Percentiles rank a stretch among this genome's conserved stretches.
These are phyloP conservation scores for Xanthoconium stramineum DNA, from an alignment of 768 basidiomycete species.

Conservation along the genomic window DNA sequence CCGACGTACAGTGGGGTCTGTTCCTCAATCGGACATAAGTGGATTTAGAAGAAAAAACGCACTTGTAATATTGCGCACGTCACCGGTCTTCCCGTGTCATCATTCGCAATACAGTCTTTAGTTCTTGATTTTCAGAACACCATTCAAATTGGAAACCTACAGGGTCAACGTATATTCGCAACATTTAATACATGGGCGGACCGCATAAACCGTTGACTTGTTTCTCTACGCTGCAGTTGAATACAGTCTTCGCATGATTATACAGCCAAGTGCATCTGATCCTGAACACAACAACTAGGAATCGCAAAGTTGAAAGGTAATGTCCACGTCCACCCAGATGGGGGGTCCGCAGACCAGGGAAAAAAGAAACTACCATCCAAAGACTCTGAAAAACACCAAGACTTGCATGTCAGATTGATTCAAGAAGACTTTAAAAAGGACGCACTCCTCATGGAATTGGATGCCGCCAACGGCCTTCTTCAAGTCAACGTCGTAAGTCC, in stretches of 20 bases:
- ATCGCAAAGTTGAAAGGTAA: neutral
- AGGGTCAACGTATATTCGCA: neutral
- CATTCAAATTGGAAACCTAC: no score
- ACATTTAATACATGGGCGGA: neutral
- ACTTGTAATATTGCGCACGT: no score
- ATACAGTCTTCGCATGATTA: neutral
- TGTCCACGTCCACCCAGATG: no score
- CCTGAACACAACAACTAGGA: neutral
- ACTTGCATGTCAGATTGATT: neutral
- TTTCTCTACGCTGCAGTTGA: neutral
- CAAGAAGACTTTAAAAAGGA: constrained; percentile 6
- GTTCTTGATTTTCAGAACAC: no score
- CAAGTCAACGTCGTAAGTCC: constrained; percentile 21
- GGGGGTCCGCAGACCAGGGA: no score
- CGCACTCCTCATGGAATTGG: constrained; percentile 39
- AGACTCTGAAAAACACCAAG: constrained; percentile 5
- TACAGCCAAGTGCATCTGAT: neutral
- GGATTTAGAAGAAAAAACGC: no score
- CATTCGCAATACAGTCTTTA: no score
- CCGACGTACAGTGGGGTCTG: no score
- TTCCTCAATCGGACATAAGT: no score
- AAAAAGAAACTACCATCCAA: constrained; percentile 23
- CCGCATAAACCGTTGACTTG: neutral
- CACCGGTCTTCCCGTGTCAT: no score
- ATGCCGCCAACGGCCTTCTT: constrained; percentile 36